Percentiles rank a stretch among this genome's conserved stretches.
Conservation (phyloP, 2,329 filamentous ascomycete species). For the Cadophora luteo-olivacea region DNA sequence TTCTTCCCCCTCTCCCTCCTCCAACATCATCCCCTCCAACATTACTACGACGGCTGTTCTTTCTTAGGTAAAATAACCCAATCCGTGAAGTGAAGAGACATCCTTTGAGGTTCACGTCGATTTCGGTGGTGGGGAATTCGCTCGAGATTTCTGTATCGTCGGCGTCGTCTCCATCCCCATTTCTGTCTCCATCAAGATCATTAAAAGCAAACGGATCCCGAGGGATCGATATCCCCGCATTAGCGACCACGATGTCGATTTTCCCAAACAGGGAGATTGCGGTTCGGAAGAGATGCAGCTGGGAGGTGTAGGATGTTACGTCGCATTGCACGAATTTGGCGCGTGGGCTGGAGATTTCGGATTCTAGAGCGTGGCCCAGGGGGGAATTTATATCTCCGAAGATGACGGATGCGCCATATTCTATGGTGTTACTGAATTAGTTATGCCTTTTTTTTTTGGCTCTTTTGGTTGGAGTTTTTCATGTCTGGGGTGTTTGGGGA, state of each 20-base stretch:
- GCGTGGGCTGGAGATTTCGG: conserved; percentile 26
- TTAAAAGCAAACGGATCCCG: conserved; percentile 27
- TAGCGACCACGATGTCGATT: conserved; percentile 38
- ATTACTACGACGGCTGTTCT: too few species aligned
- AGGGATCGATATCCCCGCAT: conserved; percentile 34
- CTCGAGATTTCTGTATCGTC: too few species aligned
- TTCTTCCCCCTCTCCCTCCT: not conserved
- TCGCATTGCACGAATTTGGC: conserved; percentile 32
- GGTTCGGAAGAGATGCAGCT: conserved; percentile 33
- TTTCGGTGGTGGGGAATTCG: conserved; percentile 26
- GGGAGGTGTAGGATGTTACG: conserved; percentile 32
- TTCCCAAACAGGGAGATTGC: conserved; percentile 30
- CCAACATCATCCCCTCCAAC: not conserved
- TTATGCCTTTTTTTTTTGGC: too few species aligned
- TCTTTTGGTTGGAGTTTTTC: too few species aligned
- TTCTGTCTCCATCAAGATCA: too few species aligned
- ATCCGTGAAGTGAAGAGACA: conserved; percentile 27
- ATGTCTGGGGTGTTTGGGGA: too few species aligned
- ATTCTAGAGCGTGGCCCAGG: conserved; percentile 19
- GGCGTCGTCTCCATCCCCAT: too few species aligned
- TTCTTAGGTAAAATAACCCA: conserved; percentile 26
- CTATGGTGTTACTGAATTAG: conserved; percentile 3
- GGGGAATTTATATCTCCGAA: conserved; percentile 29
- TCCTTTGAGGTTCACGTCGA: conserved; percentile 33
- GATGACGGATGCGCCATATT: conserved; percentile 27